These are phyloP conservation scores for Eucalyptus erythrocorys DNA, from an alignment of 345 rosid species.

Conservation along the genomic window DNA sequence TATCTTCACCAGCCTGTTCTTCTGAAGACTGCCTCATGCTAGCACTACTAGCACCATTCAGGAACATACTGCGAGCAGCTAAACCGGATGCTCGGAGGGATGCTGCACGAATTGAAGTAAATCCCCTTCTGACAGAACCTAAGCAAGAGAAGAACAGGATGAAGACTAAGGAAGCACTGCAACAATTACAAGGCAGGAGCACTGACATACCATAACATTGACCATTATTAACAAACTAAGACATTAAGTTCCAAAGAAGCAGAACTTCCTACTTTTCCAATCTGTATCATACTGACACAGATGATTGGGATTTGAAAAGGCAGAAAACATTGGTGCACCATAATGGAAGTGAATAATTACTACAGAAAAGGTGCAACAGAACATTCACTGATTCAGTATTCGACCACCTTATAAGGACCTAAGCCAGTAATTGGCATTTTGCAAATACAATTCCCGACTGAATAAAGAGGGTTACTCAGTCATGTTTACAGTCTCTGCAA, in stretches of 20 bases:
- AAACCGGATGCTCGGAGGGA: constrained; percentile 63
- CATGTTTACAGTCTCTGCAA: not conserved
- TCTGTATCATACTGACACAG: not conserved
- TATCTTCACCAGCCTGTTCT: not conserved
- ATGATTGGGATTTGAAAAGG: not conserved
- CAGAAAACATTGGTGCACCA: not conserved
- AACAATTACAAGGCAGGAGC: not conserved
- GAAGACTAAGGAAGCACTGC: not conserved
- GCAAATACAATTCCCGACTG: not conserved
- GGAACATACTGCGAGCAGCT: constrained; percentile 26
- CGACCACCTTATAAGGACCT: not conserved
- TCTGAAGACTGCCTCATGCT: constrained; percentile 23
- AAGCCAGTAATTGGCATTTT: not conserved
- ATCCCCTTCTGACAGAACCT: constrained; percentile 35
- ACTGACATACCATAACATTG: not conserved
- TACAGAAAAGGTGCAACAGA: not conserved
- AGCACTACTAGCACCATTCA: constrained; percentile 1
- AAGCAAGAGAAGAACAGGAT: not conserved
- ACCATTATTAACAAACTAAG: not conserved
- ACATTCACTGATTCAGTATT: not conserved
- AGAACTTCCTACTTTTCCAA: not conserved
- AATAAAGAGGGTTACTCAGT: not conserved
- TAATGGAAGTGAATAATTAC: not conserved
- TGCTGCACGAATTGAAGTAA: constrained; percentile 59
- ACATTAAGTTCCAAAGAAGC: not conserved